Percentiles rank a stretch among this genome's conserved stretches.
These are phyloP conservation scores for Hordeum vulgare DNA, from an alignment of 176 grass and related monocot species.

Conservation along the genomic window MorexV3_pseudomolecules_assembly NC_058520.1:543921794-543922293, in stretches of 20 bases:
- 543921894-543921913: slow-evolving; percentile 94
- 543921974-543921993: slow-evolving; percentile 60
- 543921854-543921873: slow-evolving; percentile 51
- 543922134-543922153: slow-evolving; percentile 55
- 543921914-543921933: slow-evolving; percentile 51
- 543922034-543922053: slow-evolving; percentile 90
- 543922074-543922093: slow-evolving; percentile 78
- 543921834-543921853: slow-evolving; percentile 32
- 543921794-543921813: slow-evolving; percentile 72
- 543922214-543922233: slow-evolving; percentile 77
- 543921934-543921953: slow-evolving; percentile 40
- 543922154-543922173: slow-evolving; percentile 39
- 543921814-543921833: slow-evolving; percentile 57
- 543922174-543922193: slow-evolving; percentile 73
- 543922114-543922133: slow-evolving; percentile 71
- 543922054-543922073: slow-evolving; percentile 91
- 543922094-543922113: slow-evolving; percentile 35
- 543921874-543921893: slow-evolving; percentile 54
- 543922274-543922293: slow-evolving; percentile 51
- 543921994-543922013: slow-evolving; percentile 80
- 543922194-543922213: slow-evolving; percentile 72
- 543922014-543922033: slow-evolving; percentile 80
- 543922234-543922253: slow-evolving; percentile 86
- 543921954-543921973: slow-evolving; percentile 61
- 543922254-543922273: slow-evolving; percentile 69